phyloP scores from a whole-genome alignment of 108 stramenopile species.

The Nannochloropsis gaditana region DNA sequence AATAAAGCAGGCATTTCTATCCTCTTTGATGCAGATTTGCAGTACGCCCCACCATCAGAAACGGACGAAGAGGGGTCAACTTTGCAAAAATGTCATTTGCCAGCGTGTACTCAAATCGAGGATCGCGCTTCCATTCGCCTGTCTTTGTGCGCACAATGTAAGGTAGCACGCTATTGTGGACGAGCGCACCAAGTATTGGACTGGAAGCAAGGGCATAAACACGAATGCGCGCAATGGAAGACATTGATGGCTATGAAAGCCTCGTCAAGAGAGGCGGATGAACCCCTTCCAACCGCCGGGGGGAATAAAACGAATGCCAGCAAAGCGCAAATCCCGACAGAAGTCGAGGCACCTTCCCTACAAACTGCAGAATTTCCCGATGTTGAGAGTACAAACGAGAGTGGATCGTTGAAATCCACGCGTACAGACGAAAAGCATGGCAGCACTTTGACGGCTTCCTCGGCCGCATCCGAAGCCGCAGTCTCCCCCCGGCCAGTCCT shows the following conservation, averaged over 20 bases:
- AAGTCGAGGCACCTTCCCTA: not conserved
- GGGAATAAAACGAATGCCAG: not conserved
- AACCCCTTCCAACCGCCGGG: not conserved
- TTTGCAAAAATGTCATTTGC: not conserved
- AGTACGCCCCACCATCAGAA: not conserved
- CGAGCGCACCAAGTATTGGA: slow-evolving; percentile 24
- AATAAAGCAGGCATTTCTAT: not conserved
- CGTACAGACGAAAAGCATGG: not conserved
- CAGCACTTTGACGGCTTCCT: not conserved
- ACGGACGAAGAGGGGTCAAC: not conserved
- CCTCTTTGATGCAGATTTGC: not conserved
- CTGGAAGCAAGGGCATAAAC: slow-evolving; percentile 41
- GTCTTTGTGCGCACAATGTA: not conserved
- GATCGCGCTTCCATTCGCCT: not conserved
- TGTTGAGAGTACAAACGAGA: not conserved
- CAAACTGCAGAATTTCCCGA: not conserved
- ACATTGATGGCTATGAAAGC: slow-evolving; percentile 21
- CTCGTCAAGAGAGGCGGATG: slow-evolving; percentile 11
- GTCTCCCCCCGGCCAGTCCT: not conserved
- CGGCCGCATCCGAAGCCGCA: not conserved
- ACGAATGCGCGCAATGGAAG: slow-evolving; percentile 39
- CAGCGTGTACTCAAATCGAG: not conserved
- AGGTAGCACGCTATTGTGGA: not conserved
- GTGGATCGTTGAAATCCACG: not conserved
- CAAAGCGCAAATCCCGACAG: not conserved